Conservation (phyloP, 2,329 filamentous ascomycete species). For the Blumeria hordei region DNA sequence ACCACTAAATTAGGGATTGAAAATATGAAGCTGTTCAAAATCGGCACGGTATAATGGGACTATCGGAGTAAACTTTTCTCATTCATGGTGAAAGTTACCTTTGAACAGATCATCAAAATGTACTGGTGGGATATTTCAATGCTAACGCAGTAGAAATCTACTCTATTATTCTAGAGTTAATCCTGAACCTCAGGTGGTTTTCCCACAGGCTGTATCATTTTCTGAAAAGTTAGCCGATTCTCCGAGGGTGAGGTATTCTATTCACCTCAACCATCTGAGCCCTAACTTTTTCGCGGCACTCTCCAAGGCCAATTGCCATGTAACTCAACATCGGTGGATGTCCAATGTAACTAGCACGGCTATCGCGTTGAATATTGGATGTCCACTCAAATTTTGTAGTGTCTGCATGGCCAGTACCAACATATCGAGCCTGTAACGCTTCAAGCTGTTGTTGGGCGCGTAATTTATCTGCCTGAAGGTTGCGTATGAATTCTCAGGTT, state of each 20-base stretch:
- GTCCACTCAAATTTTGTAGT: conserved; percentile 96
- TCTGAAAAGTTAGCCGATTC: conserved; percentile 18
- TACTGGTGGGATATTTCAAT: too few relatives aligned
- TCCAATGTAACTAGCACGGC: conserved; percentile 67
- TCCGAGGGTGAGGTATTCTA: conserved; percentile 1
- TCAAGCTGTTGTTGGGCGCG: conserved; percentile 95
- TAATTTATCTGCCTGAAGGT: conserved; percentile 68
- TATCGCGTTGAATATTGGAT: conserved; percentile 87
- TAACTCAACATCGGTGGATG: conserved; percentile 76
- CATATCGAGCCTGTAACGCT: conserved; percentile 80
- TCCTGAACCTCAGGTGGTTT: conserved; percentile 35
- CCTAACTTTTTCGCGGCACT: conserved; percentile 57
- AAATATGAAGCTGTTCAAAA: too few relatives aligned
- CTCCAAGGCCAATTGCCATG: conserved; percentile 72
- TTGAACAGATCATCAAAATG: too few relatives aligned
- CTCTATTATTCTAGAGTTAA: conserved; percentile 7
- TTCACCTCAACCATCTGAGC: conserved; percentile 52
- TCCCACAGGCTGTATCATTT: conserved; percentile 44
- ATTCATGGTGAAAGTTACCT: too few relatives aligned
- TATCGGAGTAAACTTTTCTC: too few relatives aligned
- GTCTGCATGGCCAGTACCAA: conserved; percentile 89
- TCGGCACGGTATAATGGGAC: too few relatives aligned
- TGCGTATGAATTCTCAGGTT: background rate
- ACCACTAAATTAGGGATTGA: too few relatives aligned
- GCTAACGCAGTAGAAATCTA: too few relatives aligned